Base-by-base conservation (phyloP, 1,284 basidiomycete species). In the Pyrrhoderma noxium region DNA sequence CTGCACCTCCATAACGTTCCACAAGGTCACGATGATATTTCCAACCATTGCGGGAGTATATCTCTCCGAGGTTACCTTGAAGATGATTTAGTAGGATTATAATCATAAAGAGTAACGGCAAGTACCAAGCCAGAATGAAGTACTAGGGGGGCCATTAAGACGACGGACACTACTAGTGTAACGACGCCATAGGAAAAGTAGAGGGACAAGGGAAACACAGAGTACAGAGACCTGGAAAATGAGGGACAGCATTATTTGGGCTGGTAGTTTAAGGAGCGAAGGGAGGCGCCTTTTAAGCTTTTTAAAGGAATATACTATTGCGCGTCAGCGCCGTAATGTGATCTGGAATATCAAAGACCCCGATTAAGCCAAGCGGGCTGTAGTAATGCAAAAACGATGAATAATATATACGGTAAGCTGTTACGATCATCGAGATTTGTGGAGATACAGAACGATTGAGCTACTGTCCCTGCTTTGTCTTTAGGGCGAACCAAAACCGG, bases 1-100 rank as follows among this genome's bases (percentile, higher is more conserved):
- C 52, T 27, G 53, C 55, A 22, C 55, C 52, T 21, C 55, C 55
- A 42, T 51, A 56, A 34, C 44, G 51, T 23, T 52, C 55, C 34
- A 54, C 54, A 14, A 55, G 45, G 16, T 48, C 40, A 11, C 51
- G 50, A 37, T 55, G 54, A 19, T 54, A 55, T 21, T 36, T 45
- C 54, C 54, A 55, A 35, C 54, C 54, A 25, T 55, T 47, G 13
- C 54, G 38, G 14, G 54, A 45, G 36, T 55, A 55, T 7, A 55
- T 19, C 36, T 55, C 50, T 5, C 54, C 54, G 39, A 55, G 51
- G 41, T 55, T 55, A 42, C 54, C 54, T 55, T 21, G 18, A 27
- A 14, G 11, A 40, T 18, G n/a, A 41, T 44, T 18, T 43, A 41
- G 38, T 19, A 44, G 38, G 21, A 22, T 7, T n/a, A 21, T 16